Evolutionary conservation across 1,139 yeast genomes (phyloP), one percentile per base, ranked within the genome.

Genomic region (Suhomyces choctaworum): DNA sequence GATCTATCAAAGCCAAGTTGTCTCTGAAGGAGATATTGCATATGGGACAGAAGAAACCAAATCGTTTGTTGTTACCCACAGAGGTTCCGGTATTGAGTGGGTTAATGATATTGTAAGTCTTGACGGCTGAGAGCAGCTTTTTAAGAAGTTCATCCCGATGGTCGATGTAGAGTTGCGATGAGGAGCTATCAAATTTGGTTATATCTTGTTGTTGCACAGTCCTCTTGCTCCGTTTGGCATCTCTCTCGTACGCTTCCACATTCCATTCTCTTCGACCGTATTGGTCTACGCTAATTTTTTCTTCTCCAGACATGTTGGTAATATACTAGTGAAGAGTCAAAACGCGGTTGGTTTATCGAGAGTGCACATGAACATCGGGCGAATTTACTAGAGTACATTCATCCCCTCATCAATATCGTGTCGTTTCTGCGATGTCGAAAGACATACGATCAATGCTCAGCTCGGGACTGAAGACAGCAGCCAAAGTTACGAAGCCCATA

Each of bases 11-110:
- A 40, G 88, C 83, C 49, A 88, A 64, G 37, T 84, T 83, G 57
- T 90, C 97, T 51, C 87, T 77, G 60, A 78, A 89, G 2, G 95
- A 82, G 45, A 85, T 59, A 47, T 82, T 78, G 56, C 97, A 90
- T 2, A 78, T 63, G 12, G 84, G 86, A 59, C 97, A 90, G 49
- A 78, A 76, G 57, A 89, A 89, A 2, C 96, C 96, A 46, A 84
- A 84, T 46, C 80, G 73, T 29, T 88, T 88, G 32, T 78, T 70
- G 25, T 48, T 52, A 7, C 65, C 65, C 22, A 38, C 47, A 0
- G 54, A 31, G 1, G 54, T 25, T 4, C 45, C 34, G 2, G 52
- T 30, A 9, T 46, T 43, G 16, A 50, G 45, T 1, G 66, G 64
- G 28, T 54, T 53, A 22, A 70, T 58, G 9, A 70, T 45, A 16